A percentile compares a stretch with the other conserved stretches of the same genome.
Conservation (phyloP, 2,329 filamentous ascomycete species). For the Fusarium temperatum region DNA sequence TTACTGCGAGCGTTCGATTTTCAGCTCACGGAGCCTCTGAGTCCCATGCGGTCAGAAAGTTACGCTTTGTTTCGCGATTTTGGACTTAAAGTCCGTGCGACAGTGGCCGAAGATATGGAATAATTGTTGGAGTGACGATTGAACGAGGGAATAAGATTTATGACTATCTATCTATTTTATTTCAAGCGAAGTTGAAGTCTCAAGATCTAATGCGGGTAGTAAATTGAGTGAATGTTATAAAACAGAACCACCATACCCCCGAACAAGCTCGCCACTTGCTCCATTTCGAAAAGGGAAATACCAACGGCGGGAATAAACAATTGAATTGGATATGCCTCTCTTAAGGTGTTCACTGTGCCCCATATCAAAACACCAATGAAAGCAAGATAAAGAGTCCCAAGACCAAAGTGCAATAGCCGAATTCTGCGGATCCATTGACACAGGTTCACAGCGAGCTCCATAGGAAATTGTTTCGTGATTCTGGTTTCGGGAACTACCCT, state of each 20-base stretch:
- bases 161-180: no score
- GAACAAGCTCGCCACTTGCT: neutral
- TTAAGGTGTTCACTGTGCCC: fast-evolving
- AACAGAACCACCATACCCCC: neutral
- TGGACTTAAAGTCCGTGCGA: neutral
- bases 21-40: neutral
- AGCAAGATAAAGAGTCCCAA: neutral
- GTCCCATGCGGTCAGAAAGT: neutral
- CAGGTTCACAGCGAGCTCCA: fast-evolving
- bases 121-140: fast-evolving
- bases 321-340: neutral
- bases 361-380: neutral
- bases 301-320: neutral
- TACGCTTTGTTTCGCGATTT: neutral
- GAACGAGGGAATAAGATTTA: fast-evolving
- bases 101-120: neutral
- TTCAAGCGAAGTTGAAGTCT: fast-evolving
- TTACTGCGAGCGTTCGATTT: neutral
- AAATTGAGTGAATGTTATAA: neutral
- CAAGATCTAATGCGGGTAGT: neutral
- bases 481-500: neutral
- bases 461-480: fast-evolving
- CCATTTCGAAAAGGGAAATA: neutral
- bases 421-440: neutral
- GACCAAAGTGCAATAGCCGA: neutral